These are phyloP conservation scores for Balansia obtecta DNA, from an alignment of 2,329 filamentous ascomycete species.

Conservation along the genomic window DNA sequence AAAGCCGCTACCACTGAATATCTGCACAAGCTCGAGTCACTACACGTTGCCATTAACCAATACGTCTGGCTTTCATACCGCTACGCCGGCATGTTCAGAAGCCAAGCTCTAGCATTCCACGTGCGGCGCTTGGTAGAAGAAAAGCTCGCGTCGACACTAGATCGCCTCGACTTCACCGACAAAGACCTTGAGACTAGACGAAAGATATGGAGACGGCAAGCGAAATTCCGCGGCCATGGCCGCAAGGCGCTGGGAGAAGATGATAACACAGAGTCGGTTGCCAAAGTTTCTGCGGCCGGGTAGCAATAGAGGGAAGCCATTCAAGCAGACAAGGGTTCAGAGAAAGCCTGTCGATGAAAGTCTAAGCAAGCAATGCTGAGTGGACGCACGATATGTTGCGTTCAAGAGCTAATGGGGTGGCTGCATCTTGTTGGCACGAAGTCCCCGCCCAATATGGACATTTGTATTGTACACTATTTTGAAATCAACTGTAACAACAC, in stretches of 20 bases:
- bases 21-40: slow-evolving; percentile 55
- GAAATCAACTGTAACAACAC: no score
- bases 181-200: slow-evolving; percentile 18
- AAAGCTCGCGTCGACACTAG: slow-evolving; percentile 42
- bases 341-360: not conserved
- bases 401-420: not conserved
- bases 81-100: slow-evolving; percentile 68
- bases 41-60: slow-evolving; percentile 73
- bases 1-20: slow-evolving; percentile 36
- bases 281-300: slow-evolving; percentile 9
- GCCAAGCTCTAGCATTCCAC: slow-evolving; percentile 64
- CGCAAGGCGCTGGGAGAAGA: slow-evolving; percentile 7
- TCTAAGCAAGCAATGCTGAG: not conserved
- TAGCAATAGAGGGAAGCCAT: not conserved
- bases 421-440: not conserved
- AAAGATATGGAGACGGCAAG: slow-evolving; percentile 11
- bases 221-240: slow-evolving; percentile 8
- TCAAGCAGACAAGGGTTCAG: not conserved
- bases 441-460: not conserved
- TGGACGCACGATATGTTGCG: not conserved
- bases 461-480: no score
- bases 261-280: slow-evolving; percentile 9
- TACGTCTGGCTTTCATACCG: slow-evolving; percentile 93
- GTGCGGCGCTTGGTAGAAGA: slow-evolving; percentile 67
- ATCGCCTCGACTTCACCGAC: slow-evolving; percentile 37